Conservation (phyloP, 176 grass and related monocot genomes). For the bread wheat (Triticum aestivum) region IWGSC_CS_RefSeq_v2.1 NC_057811.1:384827875-384828374, state of each 20-base stretch:
- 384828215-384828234: neutral
- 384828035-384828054: too few relatives aligned
- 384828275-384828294: neutral
- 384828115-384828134: neutral
- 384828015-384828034: too few relatives aligned
- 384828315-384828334: neutral
- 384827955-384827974: too few relatives aligned
- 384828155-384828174: neutral
- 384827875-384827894: too few relatives aligned
- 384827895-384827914: too few relatives aligned
- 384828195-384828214: neutral
- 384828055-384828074: too few relatives aligned
- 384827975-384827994: too few relatives aligned
- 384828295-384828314: neutral
- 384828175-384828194: neutral
- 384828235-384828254: too few relatives aligned
- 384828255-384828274: neutral
- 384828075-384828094: neutral
- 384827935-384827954: too few relatives aligned
- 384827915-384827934: too few relatives aligned
- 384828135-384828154: neutral
- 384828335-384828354: neutral
- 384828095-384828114: neutral
- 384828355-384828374: neutral
- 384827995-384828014: too few relatives aligned